phyloP scores from a whole-genome alignment of 2,329 filamentous ascomycete genomes.

The Sporothrix sp. region DNA sequence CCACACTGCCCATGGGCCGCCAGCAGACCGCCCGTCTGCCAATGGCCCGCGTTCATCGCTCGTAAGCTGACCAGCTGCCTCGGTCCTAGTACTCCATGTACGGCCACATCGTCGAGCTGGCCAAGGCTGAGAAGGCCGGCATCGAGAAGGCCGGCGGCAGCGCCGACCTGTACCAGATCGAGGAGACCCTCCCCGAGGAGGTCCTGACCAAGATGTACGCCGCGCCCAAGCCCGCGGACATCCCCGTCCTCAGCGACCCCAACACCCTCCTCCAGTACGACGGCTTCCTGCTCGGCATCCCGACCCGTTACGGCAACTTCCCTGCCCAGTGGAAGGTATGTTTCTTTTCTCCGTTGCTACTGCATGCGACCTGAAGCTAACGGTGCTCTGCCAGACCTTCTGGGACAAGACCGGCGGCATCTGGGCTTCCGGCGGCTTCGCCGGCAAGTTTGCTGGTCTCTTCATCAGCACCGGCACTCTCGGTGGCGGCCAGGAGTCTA shows the following conservation, averaged over 20 bases:
- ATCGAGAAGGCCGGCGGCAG: constrained; percentile 78
- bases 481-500: constrained; percentile 91
- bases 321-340: constrained; percentile 79
- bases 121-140: constrained; percentile 83
- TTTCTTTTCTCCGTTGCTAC: not conserved
- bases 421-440: constrained; percentile 68
- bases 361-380: too few species aligned
- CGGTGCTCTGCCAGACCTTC: constrained; percentile 46
- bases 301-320: constrained; percentile 95
- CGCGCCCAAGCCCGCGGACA: constrained; percentile 58
- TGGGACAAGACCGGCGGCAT: constrained; percentile 85
- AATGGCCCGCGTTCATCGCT: not conserved
- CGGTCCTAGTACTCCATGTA: constrained; percentile 83
- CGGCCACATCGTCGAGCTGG: constrained; percentile 77
- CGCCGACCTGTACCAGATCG: constrained; percentile 75
- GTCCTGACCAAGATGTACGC: constrained; percentile 88
- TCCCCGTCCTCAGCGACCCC: constrained; percentile 53
- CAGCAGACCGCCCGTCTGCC: too few species aligned
- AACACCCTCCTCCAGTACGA: constrained; percentile 64
- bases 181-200: constrained; percentile 78
- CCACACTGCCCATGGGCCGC: too few species aligned
- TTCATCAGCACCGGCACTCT: constrained; percentile 80
- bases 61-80: too few species aligned
- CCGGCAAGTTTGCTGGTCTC: constrained; percentile 81
- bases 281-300: constrained; percentile 85